Conservation (phyloP, 2,329 filamentous ascomycete species). For the Rachicladosporium sp. region DNA sequence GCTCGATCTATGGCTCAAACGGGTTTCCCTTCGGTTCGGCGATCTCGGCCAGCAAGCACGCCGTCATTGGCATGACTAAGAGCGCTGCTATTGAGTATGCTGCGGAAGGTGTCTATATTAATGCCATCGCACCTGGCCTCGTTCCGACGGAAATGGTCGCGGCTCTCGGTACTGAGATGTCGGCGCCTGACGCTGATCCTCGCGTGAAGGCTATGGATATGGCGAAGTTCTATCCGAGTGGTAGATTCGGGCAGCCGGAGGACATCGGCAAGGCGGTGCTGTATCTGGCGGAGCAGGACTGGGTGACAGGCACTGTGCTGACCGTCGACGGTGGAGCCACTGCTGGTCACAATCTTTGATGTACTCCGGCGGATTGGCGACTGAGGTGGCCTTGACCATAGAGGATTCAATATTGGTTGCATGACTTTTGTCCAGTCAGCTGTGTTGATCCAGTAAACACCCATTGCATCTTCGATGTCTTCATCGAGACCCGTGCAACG, state of each 20-base stretch:
- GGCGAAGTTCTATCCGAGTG: slow-evolving; percentile 1
- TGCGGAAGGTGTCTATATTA: slow-evolving; percentile 11
- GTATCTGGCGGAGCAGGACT: slow-evolving; percentile 3
- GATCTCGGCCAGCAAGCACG: slow-evolving; percentile 28
- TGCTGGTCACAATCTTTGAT: no score
- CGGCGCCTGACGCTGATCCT: neutral
- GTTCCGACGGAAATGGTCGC: slow-evolving; percentile 3
- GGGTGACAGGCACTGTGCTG: slow-evolving; percentile 3
- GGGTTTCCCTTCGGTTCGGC: slow-evolving; percentile 28
- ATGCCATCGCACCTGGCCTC: slow-evolving; percentile 16
- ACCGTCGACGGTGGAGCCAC: neutral
- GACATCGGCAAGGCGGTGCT: slow-evolving; percentile 4
- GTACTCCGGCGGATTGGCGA: neutral
- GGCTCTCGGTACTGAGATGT: neutral
- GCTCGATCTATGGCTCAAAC: slow-evolving; percentile 27
- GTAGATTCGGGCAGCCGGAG: slow-evolving; percentile 1
- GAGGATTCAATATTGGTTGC: no score
- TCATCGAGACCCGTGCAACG: no score
- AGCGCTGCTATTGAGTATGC: slow-evolving; percentile 17
- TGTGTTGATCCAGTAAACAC: no score
- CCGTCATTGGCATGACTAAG: slow-evolving; percentile 29
- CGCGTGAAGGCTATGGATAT: slow-evolving; percentile 1
- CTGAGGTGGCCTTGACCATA: no score
- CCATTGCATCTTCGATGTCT: no score
- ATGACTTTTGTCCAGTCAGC: no score